phyloP scores from a whole-genome alignment of 208 protist species.

The Herpetomonas samuelpessoai region DNA sequence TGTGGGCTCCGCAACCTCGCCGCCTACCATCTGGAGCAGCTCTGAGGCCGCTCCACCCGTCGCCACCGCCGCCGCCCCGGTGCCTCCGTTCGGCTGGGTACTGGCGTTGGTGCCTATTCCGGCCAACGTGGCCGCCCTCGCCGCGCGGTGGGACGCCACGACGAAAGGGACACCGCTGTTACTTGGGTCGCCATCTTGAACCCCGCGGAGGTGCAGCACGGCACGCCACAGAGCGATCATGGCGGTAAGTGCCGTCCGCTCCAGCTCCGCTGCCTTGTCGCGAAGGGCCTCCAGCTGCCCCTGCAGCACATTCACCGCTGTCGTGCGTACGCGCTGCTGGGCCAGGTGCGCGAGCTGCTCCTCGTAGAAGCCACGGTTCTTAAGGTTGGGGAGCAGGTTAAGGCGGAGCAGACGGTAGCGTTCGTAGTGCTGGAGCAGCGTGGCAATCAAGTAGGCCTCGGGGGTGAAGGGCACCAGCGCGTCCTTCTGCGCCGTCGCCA shows the following conservation, averaged over 20 bases:
- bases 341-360: constrained; percentile 52
- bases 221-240: constrained; percentile 43
- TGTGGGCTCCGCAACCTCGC: background rate
- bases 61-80: background rate
- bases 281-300: constrained; percentile 26
- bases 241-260: constrained; percentile 26
- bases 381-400: constrained; percentile 60
- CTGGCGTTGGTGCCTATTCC: no score
- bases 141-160: background rate
- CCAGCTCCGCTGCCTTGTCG: constrained; percentile 20
- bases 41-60: background rate
- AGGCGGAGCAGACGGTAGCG: constrained; percentile 71
- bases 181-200: background rate
- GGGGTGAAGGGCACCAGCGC: constrained; percentile 42
- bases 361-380: constrained; percentile 57
- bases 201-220: constrained; percentile 19
- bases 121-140: no score
- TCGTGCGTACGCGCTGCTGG: constrained; percentile 21
- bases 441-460: constrained; percentile 50
- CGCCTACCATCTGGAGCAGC: background rate
- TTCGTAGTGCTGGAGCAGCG: constrained; percentile 76
- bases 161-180: background rate
- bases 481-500: constrained; percentile 1
- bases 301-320: constrained; percentile 34
- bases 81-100: no score